These are phyloP conservation scores for Psidium friedrichsthalianum DNA, from an alignment of 345 rosid species.

Conservation along the genomic window DNA sequence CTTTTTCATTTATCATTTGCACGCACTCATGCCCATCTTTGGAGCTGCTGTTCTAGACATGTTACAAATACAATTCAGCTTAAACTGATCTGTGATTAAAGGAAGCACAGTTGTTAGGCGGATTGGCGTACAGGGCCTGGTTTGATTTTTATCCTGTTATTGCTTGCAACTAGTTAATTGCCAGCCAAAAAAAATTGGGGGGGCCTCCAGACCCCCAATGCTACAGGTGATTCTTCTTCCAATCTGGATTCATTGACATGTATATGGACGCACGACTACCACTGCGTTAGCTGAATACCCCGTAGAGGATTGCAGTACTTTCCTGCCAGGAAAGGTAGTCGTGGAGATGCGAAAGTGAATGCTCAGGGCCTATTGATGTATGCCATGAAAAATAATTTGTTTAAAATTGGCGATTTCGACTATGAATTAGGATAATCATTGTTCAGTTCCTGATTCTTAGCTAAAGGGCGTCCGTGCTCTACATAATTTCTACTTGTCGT, in stretches of 20 bases:
- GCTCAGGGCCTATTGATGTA: too few relatives aligned
- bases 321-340: neutral
- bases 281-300: neutral
- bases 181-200: neutral
- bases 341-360: too few relatives aligned
- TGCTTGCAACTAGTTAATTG: neutral
- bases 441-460: too few relatives aligned
- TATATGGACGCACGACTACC: neutral
- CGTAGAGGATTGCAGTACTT: neutral
- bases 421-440: too few relatives aligned
- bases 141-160: neutral
- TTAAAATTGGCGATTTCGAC: too few relatives aligned
- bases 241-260: neutral
- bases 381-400: too few relatives aligned
- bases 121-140: accelerated
- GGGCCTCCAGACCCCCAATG: neutral
- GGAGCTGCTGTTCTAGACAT: too few relatives aligned
- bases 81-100: neutral
- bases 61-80: too few relatives aligned
- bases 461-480: too few relatives aligned
- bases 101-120: neutral
- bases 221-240: neutral
- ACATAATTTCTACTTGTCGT: too few relatives aligned
- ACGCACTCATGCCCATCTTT: too few relatives aligned
- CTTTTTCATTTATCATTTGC: too few relatives aligned